Evolutionary conservation across 2,329 filamentous ascomycete species (phyloP).

Genomic region (Pseudogymnoascus sp.): DNA sequence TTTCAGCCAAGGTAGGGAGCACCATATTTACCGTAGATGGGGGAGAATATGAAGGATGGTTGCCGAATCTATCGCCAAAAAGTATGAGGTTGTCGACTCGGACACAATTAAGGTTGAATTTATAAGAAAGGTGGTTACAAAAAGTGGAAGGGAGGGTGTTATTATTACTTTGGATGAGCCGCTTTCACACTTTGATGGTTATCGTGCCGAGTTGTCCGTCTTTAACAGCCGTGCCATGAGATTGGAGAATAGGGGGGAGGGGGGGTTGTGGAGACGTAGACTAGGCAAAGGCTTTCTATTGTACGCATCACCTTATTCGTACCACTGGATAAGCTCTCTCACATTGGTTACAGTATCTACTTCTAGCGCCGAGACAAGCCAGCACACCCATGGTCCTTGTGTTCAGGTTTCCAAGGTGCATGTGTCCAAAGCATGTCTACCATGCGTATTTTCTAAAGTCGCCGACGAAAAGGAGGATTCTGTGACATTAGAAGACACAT

Average conservation of each 20-base stretch:
- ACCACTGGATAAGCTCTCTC: slow-evolving; percentile 5
- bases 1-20: background rate
- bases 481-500: background rate
- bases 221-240: background rate
- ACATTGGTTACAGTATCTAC: background rate
- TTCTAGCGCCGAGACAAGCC: background rate
- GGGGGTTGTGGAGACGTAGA: background rate
- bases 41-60: background rate
- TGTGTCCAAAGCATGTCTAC: slow-evolving; percentile 1
- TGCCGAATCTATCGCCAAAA: background rate
- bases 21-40: background rate
- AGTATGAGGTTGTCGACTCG: background rate
- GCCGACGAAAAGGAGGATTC: background rate
- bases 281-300: background rate
- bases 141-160: slow-evolving; percentile 15
- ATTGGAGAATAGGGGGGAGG: background rate
- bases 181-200: background rate
- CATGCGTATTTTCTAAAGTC: background rate
- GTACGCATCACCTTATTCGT: background rate
- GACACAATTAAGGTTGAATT: background rate
- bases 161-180: background rate
- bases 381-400: background rate
- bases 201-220: background rate
- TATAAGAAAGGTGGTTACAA: background rate
- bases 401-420: background rate